Percentiles rank a stretch among this genome's conserved stretches.
phyloP scores from a whole-genome alignment of 306 rosid genomes.

The Purshia tridentata region DNA sequence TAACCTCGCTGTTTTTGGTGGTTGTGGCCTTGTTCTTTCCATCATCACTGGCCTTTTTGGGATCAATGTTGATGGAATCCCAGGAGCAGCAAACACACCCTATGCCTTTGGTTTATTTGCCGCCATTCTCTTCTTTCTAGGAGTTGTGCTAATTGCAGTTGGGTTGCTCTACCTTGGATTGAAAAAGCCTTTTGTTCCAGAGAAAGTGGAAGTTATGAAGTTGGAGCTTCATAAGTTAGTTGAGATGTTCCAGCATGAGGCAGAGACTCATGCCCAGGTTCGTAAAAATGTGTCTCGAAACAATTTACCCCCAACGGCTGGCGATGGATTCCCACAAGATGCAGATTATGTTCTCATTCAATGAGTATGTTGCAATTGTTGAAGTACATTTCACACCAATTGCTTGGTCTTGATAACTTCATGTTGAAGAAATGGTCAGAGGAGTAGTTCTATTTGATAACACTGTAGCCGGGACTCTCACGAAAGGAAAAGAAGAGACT shows the following conservation, averaged over 20 bases:
- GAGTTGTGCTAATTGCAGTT: slow-evolving; percentile 49
- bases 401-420: not conserved
- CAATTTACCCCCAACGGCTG: slow-evolving; percentile 75
- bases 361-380: not conserved
- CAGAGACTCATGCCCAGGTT: slow-evolving; percentile 87
- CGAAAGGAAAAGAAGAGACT: too few relatives aligned
- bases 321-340: slow-evolving; percentile 40
- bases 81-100: slow-evolving; percentile 62
- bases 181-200: slow-evolving; percentile 55
- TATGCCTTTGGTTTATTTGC: slow-evolving; percentile 84
- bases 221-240: slow-evolving; percentile 77
- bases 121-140: slow-evolving; percentile 53
- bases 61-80: slow-evolving; percentile 91
- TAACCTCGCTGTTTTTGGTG: slow-evolving; percentile 78
- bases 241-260: slow-evolving; percentile 85
- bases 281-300: slow-evolving; percentile 48
- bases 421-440: not conserved
- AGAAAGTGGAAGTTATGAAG: slow-evolving; percentile 68
- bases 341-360: slow-evolving; percentile 45
- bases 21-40: slow-evolving; percentile 79
- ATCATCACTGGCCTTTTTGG: slow-evolving; percentile 86
- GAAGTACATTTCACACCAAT: not conserved
- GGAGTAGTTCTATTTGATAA: not conserved
- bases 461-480: too few relatives aligned
- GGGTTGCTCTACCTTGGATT: slow-evolving; percentile 75